Conservation (phyloP, 73 alveolate species). For the Paramecium tetraurelia region DNA sequence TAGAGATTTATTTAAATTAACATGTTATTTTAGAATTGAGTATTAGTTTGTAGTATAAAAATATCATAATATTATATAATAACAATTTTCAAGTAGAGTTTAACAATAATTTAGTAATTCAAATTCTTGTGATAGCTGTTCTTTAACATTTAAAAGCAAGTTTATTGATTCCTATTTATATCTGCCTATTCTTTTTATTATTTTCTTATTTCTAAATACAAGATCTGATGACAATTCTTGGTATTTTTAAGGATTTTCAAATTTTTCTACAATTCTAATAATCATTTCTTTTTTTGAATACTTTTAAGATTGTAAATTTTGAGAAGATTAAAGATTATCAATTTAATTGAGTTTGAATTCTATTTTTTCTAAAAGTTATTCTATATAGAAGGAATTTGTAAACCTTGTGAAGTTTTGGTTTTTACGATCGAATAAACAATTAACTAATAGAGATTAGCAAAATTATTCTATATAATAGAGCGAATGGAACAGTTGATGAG, state of each 20-base stretch:
- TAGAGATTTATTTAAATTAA: neutral
- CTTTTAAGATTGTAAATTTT: neutral
- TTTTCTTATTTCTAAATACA: neutral
- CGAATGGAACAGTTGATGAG: neutral
- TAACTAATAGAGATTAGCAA: neutral
- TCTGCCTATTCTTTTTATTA: neutral
- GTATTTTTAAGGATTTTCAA: neutral
- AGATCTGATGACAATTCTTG: neutral
- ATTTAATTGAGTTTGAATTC: neutral
- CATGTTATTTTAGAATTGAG: neutral
- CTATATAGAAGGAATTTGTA: neutral
- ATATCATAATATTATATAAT: neutral
- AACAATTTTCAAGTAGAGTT: conserved; percentile 1
- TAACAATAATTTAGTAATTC: neutral
- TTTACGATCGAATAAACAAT: neutral
- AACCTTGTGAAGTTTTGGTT: neutral
- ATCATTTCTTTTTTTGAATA: neutral
- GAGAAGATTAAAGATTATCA: neutral
- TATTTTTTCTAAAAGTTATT: neutral
- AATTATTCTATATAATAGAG: neutral
- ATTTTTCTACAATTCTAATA: neutral
- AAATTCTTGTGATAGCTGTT: neutral
- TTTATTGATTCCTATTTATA: conserved; percentile 1
- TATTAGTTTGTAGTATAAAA: neutral
- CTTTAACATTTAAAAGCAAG: neutral